These are phyloP conservation scores for Zizania latifolia DNA, from an alignment of 176 grass and related monocot genomes.

Conservation along the genomic window DNA sequence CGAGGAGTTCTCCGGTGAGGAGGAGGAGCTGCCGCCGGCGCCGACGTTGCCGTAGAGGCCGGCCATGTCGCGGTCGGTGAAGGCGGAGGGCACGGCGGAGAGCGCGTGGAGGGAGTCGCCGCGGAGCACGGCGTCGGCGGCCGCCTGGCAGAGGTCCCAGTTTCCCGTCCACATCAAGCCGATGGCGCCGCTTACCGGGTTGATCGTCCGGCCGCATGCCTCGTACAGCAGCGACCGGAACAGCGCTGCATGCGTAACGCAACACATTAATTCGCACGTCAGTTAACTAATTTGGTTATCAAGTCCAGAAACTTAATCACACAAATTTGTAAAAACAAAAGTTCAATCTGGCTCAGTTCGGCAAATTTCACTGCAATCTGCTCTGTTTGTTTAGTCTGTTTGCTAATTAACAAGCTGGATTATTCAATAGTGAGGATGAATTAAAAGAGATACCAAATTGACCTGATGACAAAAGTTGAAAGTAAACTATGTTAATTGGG, in stretches of 20 bases:
- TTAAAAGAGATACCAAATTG: not conserved
- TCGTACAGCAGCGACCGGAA: slow-evolving; percentile 77
- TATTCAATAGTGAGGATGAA: too few relatives aligned
- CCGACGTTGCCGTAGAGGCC: slow-evolving; percentile 42
- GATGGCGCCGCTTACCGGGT: slow-evolving; percentile 67
- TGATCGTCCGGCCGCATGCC: slow-evolving; percentile 73
- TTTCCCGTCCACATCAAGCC: slow-evolving; percentile 73
- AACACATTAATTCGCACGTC: not conserved
- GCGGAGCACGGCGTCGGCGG: slow-evolving; percentile 57
- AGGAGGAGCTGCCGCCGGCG: not conserved
- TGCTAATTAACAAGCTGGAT: not conserved
- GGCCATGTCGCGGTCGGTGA: slow-evolving; percentile 37
- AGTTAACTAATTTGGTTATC: not conserved
- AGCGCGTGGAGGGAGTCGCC: slow-evolving; percentile 45
- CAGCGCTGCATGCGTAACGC: slow-evolving; percentile 38
- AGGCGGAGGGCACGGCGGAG: slow-evolving; percentile 30
- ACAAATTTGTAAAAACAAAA: too few relatives aligned
- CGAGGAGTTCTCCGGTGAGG: slow-evolving; percentile 33
- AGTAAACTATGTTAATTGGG: not conserved
- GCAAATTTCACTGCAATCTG: too few relatives aligned
- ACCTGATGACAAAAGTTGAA: not conserved
- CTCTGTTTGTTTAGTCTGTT: not conserved
- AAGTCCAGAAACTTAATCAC: not conserved
- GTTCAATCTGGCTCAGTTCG: too few relatives aligned
- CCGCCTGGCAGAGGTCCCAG: slow-evolving; percentile 84